Evolutionary conservation across 495 filamentous ascomycete species (phyloP).

Genomic region (Platismatia glauca): DNA sequence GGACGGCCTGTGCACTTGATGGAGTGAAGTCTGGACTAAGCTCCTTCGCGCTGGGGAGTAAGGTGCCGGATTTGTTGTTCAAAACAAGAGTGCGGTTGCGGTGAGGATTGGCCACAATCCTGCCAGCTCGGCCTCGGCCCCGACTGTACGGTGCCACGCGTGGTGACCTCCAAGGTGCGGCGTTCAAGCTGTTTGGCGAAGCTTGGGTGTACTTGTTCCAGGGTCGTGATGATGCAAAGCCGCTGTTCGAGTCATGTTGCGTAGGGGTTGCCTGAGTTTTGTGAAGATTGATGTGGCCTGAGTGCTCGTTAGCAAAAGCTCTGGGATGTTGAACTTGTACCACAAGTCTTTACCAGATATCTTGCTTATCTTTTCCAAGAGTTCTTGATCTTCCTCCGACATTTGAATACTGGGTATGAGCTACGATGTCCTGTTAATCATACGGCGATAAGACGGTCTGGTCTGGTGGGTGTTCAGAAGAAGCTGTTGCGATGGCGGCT

Average conservation of each 20-base stretch:
- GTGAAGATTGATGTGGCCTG: slow-evolving; percentile 77
- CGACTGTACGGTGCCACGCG: slow-evolving; percentile 37
- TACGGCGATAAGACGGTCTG: not conserved
- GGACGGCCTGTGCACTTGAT: slow-evolving; percentile 31
- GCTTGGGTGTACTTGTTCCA: slow-evolving; percentile 18
- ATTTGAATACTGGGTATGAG: slow-evolving; percentile 32
- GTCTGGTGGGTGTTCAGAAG: not conserved
- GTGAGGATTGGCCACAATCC: slow-evolving; percentile 36
- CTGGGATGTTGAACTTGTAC: slow-evolving; percentile 16
- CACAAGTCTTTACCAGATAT: slow-evolving; percentile 53
- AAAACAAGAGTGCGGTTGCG: slow-evolving; percentile 66
- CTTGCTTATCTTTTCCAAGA: slow-evolving; percentile 65
- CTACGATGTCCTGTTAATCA: not conserved
- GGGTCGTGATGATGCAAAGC: not conserved
- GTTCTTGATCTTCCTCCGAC: slow-evolving; percentile 60
- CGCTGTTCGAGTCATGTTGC: slow-evolving; percentile 16
- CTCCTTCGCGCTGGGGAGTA: not conserved
- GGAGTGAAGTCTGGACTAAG: not conserved
- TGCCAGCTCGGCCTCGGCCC: slow-evolving; percentile 38
- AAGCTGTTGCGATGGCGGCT: not conserved
- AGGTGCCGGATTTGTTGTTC: slow-evolving; percentile 42
- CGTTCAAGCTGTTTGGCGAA: slow-evolving; percentile 21
- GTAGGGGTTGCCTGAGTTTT: slow-evolving; percentile 50
- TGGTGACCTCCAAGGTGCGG: slow-evolving; percentile 18
- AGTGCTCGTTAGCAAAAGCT: slow-evolving; percentile 27